Base-by-base conservation (phyloP, 352 stramenopile genomes). In the Pythium brachiatum region DNA sequence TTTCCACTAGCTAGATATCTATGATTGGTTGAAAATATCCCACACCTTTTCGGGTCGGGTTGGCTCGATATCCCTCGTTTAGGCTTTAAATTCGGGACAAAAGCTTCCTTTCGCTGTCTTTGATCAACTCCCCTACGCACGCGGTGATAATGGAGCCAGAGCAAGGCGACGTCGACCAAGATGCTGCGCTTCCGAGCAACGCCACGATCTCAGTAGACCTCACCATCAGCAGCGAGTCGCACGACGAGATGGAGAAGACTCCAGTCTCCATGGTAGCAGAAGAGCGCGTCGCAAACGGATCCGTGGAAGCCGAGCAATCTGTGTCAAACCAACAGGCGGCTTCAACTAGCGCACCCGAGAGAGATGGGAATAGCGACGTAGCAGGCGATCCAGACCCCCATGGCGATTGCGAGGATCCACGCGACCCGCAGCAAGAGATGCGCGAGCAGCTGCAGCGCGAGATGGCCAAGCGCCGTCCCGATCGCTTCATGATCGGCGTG, bases 401-500 rank as follows among this genome's bases (percentile, higher is more conserved):
- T 0, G 2, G 0, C 18, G 41, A 41, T 21, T 5, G 25, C 16
- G n/a, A 15, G 6, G 11, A 13, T 2, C n/a, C 0, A 16, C 32
- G 5, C 39, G 64, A 63, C 7, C 32, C 64, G 0, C 18, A 23
- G 12, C n/a, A 27, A 7, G 54, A 69, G 43, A 54, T 74, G 52
- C 57, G 39, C 26, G 38, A 29, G 29, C 81, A 93, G 57, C 69
- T 93, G 18, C 68, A 80, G 63, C 57, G 57, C 16, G 84, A 93
- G 62, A 88, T 93, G 75, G 39, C 66, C 34, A 91, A 91, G 64
- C 70, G 77, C 34, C 69, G 80, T 7, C 84, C 84, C 0, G 84
- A 93, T 52, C 80, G 83, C 62, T 93, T 91, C 60, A 71, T 91
- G 5, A 64, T 93, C 2, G 77, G 78, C 16, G 78, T 90, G 23